A percentile compares a stretch with the other conserved stretches of the same genome.
These are phyloP conservation scores for Rubia tinctorum DNA, from an alignment of 305 asterid genomes.

Conservation along the genomic window DNA sequence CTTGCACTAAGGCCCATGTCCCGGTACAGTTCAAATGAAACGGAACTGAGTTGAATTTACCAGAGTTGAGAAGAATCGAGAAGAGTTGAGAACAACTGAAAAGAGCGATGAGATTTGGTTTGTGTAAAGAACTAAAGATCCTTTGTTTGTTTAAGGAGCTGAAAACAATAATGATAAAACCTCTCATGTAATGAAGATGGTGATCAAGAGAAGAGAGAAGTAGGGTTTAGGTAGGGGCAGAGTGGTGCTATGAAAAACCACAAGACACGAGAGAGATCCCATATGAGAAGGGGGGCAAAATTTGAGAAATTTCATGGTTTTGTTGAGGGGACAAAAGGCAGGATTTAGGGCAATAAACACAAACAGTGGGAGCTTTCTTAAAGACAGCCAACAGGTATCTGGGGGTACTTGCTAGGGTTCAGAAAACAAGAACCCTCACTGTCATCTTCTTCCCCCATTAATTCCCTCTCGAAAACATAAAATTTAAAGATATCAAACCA, in stretches of 20 bases:
- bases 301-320: conserved; percentile 86
- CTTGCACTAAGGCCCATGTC: background rate
- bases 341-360: conserved; percentile 55
- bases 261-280: conserved; percentile 83
- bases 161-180: conserved; percentile 24
- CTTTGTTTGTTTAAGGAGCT: conserved; percentile 19
- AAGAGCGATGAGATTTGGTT: background rate
- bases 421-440: conserved; percentile 33
- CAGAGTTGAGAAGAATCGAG: no score
- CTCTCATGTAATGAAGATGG: background rate
- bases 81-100: no score
- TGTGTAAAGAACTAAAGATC: conserved; percentile 3
- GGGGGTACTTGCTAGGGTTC: conserved; percentile 29
- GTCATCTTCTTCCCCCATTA: conserved; percentile 16
- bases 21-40: no score
- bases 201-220: background rate
- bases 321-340: conserved; percentile 87
- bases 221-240: background rate
- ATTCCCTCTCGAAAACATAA: conserved; percentile 13
- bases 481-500: background rate
- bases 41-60: no score
- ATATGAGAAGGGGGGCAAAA: conserved; percentile 29
- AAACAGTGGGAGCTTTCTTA: conserved; percentile 15
- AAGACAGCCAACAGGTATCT: conserved; percentile 47
- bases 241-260: conserved; percentile 47